phyloP scores from a whole-genome alignment of 2,329 filamentous ascomycete species.

The Lecanosticta acicola region DNA sequence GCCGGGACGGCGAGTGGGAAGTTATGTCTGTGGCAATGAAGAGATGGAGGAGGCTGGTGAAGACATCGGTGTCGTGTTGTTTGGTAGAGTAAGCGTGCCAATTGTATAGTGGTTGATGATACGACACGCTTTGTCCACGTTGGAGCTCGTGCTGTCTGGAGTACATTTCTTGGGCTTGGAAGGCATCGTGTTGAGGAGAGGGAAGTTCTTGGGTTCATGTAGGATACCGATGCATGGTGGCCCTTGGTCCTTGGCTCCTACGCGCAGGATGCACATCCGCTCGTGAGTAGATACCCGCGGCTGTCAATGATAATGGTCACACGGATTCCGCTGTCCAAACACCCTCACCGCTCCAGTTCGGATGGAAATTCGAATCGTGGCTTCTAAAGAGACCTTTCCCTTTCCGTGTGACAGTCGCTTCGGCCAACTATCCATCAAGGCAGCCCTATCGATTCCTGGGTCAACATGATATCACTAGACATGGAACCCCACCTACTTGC shows the following conservation, averaged over 20 bases:
- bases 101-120: neutral
- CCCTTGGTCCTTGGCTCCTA: neutral
- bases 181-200: neutral
- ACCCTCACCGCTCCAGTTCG: too few species aligned
- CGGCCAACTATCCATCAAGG: neutral
- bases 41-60: neutral
- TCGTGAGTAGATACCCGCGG: too few species aligned
- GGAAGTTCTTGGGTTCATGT: neutral
- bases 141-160: neutral
- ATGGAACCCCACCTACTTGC: neutral
- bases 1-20: constrained; percentile 90
- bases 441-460: neutral
- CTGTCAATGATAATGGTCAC: too few species aligned
- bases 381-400: too few species aligned
- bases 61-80: neutral
- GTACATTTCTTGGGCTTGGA: neutral
- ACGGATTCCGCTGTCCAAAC: too few species aligned
- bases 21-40: constrained; percentile 66
- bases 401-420: too few species aligned
- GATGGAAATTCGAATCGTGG: too few species aligned
- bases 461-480: neutral
- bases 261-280: neutral
- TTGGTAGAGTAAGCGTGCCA: neutral
- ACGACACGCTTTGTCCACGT: neutral
- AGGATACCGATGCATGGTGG: neutral